Evolutionary conservation across 768 basidiomycete genomes (phyloP), one percentile per base, ranked within the genome.

Genomic region (Mrakia gelida): DNA sequence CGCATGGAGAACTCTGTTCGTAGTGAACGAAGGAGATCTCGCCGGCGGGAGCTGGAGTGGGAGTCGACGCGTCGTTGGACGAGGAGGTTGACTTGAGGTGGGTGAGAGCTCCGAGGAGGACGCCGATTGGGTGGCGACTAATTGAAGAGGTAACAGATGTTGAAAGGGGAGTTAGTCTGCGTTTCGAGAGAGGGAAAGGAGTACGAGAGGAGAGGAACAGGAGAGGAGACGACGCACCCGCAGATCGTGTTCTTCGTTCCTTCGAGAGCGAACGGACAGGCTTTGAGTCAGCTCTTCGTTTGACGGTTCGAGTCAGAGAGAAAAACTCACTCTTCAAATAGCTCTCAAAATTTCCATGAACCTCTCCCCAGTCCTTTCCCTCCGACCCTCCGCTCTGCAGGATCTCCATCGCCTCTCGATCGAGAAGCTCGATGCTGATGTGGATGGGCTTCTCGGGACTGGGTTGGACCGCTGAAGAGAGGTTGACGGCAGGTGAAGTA

Each of bases 231-330:
- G 26, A 45, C 68, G 38, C 1, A 71, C 68, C 97, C 97, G 83
- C 97, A 99, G 65, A 99, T 97, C 0, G 97, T 98, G 85, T 99
- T 99, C 85, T 91, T 89, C 49, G 93, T 95, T 77, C 86, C 75
- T 75, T n/a, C 15, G 28, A 9, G 21, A 52, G 3, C 32, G 5
- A 3, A 34, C 0, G 1, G 15, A 52, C 15, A 13, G 21, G 4
- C 15, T 52, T 13, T 2, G 18, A 52, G 49, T 21, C 72, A 56
- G 28, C 45, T 45, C 45, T 45, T 6, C 45, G 15, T 3, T 15
- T 45, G 45, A 45, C 45, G 21, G 49, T 3, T 45, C 45, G 45
- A 45, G 45, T 45, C 11, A 45, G 15, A 15, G 11, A 45, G 2
- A 45, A 10, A 10, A 45, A 43, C 43, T 32, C n/a, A 80, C 83